phyloP scores from a whole-genome alignment of 352 stramenopile species.

The Globisporangium cystogenes region DNA sequence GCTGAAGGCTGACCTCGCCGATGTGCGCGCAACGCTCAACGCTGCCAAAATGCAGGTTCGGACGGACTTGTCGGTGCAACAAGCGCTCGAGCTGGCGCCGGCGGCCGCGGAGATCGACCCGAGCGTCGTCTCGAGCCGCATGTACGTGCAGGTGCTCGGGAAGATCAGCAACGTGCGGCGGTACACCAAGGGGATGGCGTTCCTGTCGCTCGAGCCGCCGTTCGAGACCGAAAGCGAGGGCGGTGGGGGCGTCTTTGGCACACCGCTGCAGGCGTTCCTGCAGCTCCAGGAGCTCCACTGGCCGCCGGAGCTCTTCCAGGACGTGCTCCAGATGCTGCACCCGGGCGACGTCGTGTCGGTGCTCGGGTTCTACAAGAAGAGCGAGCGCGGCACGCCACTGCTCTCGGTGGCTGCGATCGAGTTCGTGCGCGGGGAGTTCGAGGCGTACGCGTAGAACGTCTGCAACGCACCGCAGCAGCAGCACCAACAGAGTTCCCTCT shows the following conservation, averaged over 20 bases:
- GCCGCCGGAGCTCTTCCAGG: conserved; percentile 17
- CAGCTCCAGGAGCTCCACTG: conserved; percentile 28
- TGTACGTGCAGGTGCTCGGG: conserved; percentile 29
- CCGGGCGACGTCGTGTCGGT: conserved; percentile 31
- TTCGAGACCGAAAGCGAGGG: background rate
- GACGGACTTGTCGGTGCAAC: conserved; percentile 11
- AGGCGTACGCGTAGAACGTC: conserved; percentile 36
- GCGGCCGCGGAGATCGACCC: conserved; percentile 14
- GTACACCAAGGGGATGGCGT: conserved; percentile 44
- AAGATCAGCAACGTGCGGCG: conserved; percentile 30
- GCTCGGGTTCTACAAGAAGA: conserved; percentile 32
- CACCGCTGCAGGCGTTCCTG: conserved; percentile 32
- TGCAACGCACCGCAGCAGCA: too few relatives aligned
- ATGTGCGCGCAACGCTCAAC: conserved; percentile 9
- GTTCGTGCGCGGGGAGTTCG: conserved; percentile 30
- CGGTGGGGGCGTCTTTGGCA: background rate
- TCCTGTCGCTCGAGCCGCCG: conserved; percentile 26
- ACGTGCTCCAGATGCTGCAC: conserved; percentile 26
- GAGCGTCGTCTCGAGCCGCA: conserved; percentile 6
- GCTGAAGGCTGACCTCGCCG: conserved; percentile 13
- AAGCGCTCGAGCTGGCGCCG: conserved; percentile 9
- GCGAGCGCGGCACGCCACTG: conserved; percentile 32
- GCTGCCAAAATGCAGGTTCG: background rate
- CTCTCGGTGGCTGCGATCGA: conserved; percentile 28
- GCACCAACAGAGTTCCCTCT: background rate